Evolutionary conservation across 2,329 filamentous ascomycete genomes (phyloP).

Genomic region (Xylariales sp.): DNA sequence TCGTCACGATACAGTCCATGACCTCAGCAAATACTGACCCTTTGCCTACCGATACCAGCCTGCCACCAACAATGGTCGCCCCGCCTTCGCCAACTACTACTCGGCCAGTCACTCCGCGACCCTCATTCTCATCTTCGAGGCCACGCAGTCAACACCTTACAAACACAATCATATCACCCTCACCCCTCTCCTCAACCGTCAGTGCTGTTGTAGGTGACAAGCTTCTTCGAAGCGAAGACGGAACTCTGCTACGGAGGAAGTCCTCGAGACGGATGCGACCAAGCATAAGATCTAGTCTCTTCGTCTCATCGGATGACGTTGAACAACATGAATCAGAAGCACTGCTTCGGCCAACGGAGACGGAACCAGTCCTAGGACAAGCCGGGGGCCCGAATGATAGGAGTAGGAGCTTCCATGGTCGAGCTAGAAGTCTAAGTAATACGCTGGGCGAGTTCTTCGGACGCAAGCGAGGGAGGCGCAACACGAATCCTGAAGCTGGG

Average conservation of each 20-base stretch:
- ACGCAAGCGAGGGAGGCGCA: slow-evolving; percentile 22
- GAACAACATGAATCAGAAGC: slow-evolving; percentile 17
- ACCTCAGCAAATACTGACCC: slow-evolving; percentile 24
- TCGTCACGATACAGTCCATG: slow-evolving; percentile 25
- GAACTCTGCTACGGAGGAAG: slow-evolving; percentile 33
- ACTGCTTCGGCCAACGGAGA: slow-evolving; percentile 16
- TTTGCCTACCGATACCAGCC: slow-evolving; percentile 16
- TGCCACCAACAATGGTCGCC: slow-evolving; percentile 14
- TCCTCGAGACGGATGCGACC: slow-evolving; percentile 44
- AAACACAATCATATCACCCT: slow-evolving; percentile 53
- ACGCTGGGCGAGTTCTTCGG: slow-evolving; percentile 33
- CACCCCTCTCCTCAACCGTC: slow-evolving; percentile 55
- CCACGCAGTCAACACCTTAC: slow-evolving; percentile 35
- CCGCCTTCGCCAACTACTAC: slow-evolving; percentile 23
- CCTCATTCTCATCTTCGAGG: slow-evolving; percentile 25
- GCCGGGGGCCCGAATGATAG: slow-evolving; percentile 13
- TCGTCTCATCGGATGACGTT: slow-evolving; percentile 42
- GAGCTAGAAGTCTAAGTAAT: slow-evolving; percentile 35
- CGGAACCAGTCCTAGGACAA: slow-evolving; percentile 16
- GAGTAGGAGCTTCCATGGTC: slow-evolving; percentile 22
- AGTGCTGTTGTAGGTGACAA: slow-evolving; percentile 54
- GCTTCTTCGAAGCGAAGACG: slow-evolving; percentile 42
- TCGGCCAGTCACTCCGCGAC: slow-evolving; percentile 26
- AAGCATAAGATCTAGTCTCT: slow-evolving; percentile 50
- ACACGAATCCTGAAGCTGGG: slow-evolving; percentile 22